A percentile compares a stretch with the other conserved stretches of the same genome.
phyloP scores from a whole-genome alignment of 768 basidiomycete genomes.

The Naganishia vaughanmartiniae region DNA sequence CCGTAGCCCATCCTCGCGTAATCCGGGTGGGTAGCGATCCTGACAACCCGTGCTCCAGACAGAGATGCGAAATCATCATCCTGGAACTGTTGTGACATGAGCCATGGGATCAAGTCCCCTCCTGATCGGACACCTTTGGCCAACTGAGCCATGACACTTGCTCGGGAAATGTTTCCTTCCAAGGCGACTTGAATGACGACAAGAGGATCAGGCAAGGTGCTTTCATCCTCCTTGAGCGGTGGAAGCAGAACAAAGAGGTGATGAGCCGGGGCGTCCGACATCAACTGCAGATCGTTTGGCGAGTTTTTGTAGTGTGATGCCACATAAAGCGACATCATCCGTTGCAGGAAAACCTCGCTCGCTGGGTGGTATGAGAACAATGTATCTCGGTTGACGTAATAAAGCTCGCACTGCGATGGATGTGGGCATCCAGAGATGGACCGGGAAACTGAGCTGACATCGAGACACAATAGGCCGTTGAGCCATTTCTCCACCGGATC shows the following conservation, averaged over 20 bases:
- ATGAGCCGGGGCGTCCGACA: slow-evolving; percentile 95
- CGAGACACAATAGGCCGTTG: slow-evolving; percentile 81
- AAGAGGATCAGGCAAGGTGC: slow-evolving; percentile 86
- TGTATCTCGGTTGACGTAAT: slow-evolving; percentile 92
- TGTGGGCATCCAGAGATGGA: slow-evolving; percentile 76
- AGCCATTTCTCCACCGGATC: slow-evolving; percentile 95
- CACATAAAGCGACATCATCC: slow-evolving; percentile 97
- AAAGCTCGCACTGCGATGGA: slow-evolving; percentile 88
- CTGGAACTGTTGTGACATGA: slow-evolving; percentile 85
- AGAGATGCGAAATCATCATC: slow-evolving; percentile 88
- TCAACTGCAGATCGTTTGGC: slow-evolving; percentile 95
- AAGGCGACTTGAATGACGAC: slow-evolving; percentile 94
- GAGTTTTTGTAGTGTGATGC: slow-evolving; percentile 99
- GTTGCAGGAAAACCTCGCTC: slow-evolving; percentile 93
- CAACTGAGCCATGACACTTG: slow-evolving; percentile 78
- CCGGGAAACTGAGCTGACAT: slow-evolving; percentile 66
- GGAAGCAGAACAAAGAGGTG: slow-evolving; percentile 93
- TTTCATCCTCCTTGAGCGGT: slow-evolving; percentile 84
- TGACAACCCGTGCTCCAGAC: slow-evolving; percentile 84
- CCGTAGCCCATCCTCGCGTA: slow-evolving; percentile 99
- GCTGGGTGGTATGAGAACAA: slow-evolving; percentile 96
- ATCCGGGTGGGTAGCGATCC: slow-evolving; percentile 94
- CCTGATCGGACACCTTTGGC: slow-evolving; percentile 78
- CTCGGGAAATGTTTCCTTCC: slow-evolving; percentile 86
- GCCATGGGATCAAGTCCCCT: slow-evolving; percentile 98